Evolutionary conservation across 495 filamentous ascomycete genomes (phyloP).

Genomic region (Daldinia vernicosa): DNA sequence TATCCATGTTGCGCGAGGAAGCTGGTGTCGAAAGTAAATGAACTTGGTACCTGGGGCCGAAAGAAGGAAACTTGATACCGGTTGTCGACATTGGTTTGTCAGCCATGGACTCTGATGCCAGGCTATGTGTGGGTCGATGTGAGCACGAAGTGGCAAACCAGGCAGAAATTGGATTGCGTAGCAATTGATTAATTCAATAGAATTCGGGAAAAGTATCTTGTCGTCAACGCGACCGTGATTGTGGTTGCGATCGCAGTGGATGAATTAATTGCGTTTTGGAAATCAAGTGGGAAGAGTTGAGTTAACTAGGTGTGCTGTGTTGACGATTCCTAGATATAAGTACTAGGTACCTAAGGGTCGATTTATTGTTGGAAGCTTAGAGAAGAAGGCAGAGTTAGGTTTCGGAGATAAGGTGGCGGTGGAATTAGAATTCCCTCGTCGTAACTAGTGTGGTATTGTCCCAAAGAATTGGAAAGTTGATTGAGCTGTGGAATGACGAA

Average conservation of each 20-base stretch:
- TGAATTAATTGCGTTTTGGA: not conserved
- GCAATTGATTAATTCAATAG: constrained; percentile 19
- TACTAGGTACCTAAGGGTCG: not conserved
- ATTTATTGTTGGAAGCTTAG: constrained; percentile 23
- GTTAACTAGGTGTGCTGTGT: constrained; percentile 9
- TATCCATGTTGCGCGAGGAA: constrained; percentile 16
- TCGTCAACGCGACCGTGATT: constrained; percentile 21
- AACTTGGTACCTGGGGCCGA: constrained; percentile 15
- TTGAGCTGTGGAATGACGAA: constrained; percentile 9
- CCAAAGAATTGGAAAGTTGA: constrained; percentile 14
- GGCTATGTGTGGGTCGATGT: constrained; percentile 31
- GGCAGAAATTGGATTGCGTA: constrained; percentile 35
- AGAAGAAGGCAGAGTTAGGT: constrained; percentile 36
- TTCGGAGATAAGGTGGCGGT: constrained; percentile 30
- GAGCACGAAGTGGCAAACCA: constrained; percentile 42
- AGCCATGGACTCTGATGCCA: constrained; percentile 37
- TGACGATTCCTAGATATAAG: constrained; percentile 22
- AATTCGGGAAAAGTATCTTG: not conserved
- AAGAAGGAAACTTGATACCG: constrained; percentile 20
- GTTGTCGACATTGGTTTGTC: constrained; percentile 45
- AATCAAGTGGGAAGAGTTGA: constrained; percentile 3
- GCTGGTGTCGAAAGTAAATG: constrained; percentile 6
- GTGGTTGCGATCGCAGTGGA: constrained; percentile 8
- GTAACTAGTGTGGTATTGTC: constrained; percentile 15
- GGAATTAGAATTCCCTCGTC: constrained; percentile 29